Conservation (phyloP, 2,329 filamentous ascomycete genomes). For the Trichoderma arundinaceum region DNA sequence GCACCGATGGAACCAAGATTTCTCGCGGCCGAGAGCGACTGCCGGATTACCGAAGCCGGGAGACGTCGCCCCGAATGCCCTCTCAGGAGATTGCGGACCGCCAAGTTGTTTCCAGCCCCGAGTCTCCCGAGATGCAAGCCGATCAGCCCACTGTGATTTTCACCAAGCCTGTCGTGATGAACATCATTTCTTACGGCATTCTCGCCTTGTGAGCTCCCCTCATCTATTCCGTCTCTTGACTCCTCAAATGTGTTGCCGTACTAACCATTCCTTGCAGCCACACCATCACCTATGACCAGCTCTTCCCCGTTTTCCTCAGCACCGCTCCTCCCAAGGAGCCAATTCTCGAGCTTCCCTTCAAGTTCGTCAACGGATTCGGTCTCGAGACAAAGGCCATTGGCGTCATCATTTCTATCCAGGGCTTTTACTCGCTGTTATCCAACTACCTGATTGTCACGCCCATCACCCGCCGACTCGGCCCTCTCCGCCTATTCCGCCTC, state of each 20-base stretch:
- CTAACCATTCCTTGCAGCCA: slow-evolving; percentile 66
- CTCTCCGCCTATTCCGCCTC: slow-evolving; percentile 80
- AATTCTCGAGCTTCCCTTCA: slow-evolving; percentile 74
- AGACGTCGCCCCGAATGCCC: slow-evolving; percentile 57
- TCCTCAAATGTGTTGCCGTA: neutral
- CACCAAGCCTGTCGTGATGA: slow-evolving; percentile 82
- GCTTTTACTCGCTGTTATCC: slow-evolving; percentile 84
- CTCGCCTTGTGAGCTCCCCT: slow-evolving; percentile 80
- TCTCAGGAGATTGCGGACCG: slow-evolving; percentile 40
- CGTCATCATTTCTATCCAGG: slow-evolving; percentile 85
- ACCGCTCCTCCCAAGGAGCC: slow-evolving; percentile 60
- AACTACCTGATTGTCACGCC: slow-evolving; percentile 85
- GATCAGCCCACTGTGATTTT: slow-evolving; percentile 64
- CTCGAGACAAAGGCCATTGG: slow-evolving; percentile 85
- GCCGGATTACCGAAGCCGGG: slow-evolving; percentile 68
- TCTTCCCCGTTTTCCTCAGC: slow-evolving; percentile 90
- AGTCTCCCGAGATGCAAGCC: neutral
- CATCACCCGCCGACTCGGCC: slow-evolving; percentile 75
- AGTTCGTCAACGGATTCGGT: slow-evolving; percentile 85
- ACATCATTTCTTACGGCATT: slow-evolving; percentile 89
- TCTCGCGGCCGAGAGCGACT: slow-evolving; percentile 52
- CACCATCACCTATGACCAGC: slow-evolving; percentile 94
- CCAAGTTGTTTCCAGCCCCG: slow-evolving; percentile 20
- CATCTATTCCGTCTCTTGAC: neutral
- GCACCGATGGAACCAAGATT: neutral